phyloP scores from a whole-genome alignment of 2,329 filamentous ascomycete species.

The Pseudocercospora musae region DNA sequence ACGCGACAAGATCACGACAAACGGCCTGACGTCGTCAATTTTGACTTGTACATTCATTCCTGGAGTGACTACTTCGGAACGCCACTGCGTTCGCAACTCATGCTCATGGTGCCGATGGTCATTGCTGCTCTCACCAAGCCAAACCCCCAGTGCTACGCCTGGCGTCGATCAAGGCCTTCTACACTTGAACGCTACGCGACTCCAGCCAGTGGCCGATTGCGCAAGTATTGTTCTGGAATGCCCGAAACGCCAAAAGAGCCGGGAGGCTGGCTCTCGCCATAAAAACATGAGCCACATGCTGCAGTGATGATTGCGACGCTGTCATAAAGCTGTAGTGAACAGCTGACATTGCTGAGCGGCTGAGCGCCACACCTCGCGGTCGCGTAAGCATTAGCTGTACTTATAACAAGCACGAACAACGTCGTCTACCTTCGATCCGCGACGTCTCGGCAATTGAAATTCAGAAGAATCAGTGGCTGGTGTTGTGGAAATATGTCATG shows the following conservation, averaged over 20 bases:
- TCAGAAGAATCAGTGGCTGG: not conserved
- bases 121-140: not conserved
- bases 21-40: not conserved
- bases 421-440: not conserved
- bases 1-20: not conserved
- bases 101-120: not conserved
- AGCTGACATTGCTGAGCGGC: not conserved
- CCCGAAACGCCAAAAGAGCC: not conserved
- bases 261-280: not conserved
- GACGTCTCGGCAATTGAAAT: not conserved
- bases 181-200: not conserved
- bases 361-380: not conserved
- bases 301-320: not conserved
- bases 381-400: not conserved
- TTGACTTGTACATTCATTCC: not conserved
- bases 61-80: not conserved
- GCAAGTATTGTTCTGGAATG: not conserved
- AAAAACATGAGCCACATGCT: not conserved
- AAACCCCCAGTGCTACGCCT: not conserved
- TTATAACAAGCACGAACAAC: not conserved
- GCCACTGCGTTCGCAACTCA: not conserved
- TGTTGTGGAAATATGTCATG: conserved; percentile 1
- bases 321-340: not conserved
- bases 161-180: not conserved
- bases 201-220: not conserved